Conservation (phyloP, 2,329 filamentous ascomycete genomes). For the Boeremia exigua region DNA sequence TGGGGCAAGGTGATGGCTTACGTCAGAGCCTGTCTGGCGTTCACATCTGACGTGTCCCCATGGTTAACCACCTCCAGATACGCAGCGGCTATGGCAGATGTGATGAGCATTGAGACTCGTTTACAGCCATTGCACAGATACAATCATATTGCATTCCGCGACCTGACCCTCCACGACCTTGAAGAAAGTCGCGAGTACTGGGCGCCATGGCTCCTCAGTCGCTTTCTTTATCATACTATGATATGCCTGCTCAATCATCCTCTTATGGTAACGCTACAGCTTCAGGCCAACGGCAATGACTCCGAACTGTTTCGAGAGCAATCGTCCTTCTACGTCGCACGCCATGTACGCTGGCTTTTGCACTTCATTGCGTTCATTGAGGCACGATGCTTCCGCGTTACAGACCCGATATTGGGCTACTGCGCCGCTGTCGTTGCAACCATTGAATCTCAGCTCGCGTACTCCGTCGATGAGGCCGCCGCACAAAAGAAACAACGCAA, state of each 20-base stretch:
- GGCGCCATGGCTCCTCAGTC: conserved; percentile 7
- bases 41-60: background rate
- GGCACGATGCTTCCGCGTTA: background rate
- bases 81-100: background rate
- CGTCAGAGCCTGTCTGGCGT: conserved; percentile 1
- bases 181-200: conserved; percentile 3
- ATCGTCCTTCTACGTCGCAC: conserved; percentile 6
- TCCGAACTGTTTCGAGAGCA: conserved; percentile 5
- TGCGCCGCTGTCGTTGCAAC: conserved; percentile 6
- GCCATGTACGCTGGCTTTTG: conserved; percentile 4
- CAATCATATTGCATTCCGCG: background rate
- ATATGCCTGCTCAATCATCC: conserved; percentile 11
- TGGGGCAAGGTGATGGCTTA: conserved; percentile 8
- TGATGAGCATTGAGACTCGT: conserved; percentile 6
- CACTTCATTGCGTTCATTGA: conserved; percentile 6
- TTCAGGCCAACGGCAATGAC: background rate
- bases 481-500: conserved; percentile 4
- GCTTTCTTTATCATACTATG: conserved; percentile 10
- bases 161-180: background rate
- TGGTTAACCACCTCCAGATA: conserved; percentile 7
- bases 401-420: background rate
- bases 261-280: background rate
- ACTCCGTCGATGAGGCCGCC: background rate
- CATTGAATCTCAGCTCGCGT: conserved; percentile 3
- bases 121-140: conserved; percentile 3